Percentiles rank a stretch among this genome's conserved stretches.
These are phyloP conservation scores for Leccinellum luteum DNA, from an alignment of 768 basidiomycete genomes.

Conservation along the genomic window DNA sequence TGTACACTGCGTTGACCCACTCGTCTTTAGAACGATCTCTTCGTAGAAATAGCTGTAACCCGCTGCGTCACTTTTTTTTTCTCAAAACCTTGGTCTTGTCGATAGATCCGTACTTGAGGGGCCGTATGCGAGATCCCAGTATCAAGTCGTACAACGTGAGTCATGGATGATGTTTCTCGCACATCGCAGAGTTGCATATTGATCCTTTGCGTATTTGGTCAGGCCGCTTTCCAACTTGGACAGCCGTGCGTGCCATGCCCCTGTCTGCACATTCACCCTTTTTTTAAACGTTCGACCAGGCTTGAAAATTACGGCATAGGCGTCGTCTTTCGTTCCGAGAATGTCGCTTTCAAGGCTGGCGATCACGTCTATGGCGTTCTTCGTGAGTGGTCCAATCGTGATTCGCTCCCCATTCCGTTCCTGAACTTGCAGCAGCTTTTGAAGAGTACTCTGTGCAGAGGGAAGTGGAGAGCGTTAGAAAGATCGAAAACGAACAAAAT, in stretches of 20 bases:
- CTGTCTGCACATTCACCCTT: not conserved
- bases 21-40: constrained; percentile 11
- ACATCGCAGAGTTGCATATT: not conserved
- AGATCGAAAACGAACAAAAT: constrained; percentile 26
- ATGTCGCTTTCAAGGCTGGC: not conserved
- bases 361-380: constrained; percentile 26
- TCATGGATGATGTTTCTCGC: not conserved
- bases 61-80: constrained; percentile 35
- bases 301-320: constrained; percentile 40
- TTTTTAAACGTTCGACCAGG: not conserved
- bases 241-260: constrained; percentile 8
- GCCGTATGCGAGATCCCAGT: constrained; percentile 35
- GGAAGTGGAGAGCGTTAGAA: not conserved
- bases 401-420: constrained; percentile 35
- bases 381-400: constrained; percentile 34
- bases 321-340: constrained; percentile 21
- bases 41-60: constrained; percentile 24
- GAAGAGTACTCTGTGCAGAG: constrained; percentile 17
- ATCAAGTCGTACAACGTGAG: constrained; percentile 13
- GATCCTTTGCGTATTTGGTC: not conserved
- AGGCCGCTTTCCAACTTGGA: constrained; percentile 13
- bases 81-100: constrained; percentile 48
- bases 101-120: constrained; percentile 47
- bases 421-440: constrained; percentile 34
- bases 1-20: constrained; percentile 8